Conservation (phyloP, 2,329 filamentous ascomycete genomes). For the Conoideocrella luteorostrata region DNA sequence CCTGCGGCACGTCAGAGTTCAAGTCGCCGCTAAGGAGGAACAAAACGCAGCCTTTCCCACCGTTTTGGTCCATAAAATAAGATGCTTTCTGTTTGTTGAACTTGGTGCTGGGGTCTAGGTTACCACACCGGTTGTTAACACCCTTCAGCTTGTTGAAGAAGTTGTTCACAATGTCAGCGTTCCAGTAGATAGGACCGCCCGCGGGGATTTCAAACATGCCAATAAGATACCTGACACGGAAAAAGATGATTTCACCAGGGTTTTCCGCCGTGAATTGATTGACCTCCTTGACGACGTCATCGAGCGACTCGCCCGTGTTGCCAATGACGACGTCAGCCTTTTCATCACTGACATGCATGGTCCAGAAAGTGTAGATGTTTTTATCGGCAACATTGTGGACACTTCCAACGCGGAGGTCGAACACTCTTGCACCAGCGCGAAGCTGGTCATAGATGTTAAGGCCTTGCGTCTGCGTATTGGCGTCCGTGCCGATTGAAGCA, state of each 20-base stretch:
- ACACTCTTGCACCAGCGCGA: conserved; percentile 37
- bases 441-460: conserved; percentile 39
- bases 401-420: conserved; percentile 38
- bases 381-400: conserved; percentile 14
- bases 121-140: conserved; percentile 34
- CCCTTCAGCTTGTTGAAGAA: conserved; percentile 35
- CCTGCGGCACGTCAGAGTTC: conserved; percentile 13
- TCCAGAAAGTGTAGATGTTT: conserved; percentile 27
- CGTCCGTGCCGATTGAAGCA: conserved; percentile 25
- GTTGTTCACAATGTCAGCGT: conserved; percentile 30
- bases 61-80: conserved; percentile 25
- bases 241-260: conserved; percentile 38
- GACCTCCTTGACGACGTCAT: conserved; percentile 35
- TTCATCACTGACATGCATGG: conserved; percentile 34
- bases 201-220: conserved; percentile 31
- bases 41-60: conserved; percentile 26
- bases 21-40: conserved; percentile 22
- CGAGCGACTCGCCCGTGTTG: conserved; percentile 37
- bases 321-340: conserved; percentile 31
- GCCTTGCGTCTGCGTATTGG: conserved; percentile 39
- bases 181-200: conserved; percentile 25
- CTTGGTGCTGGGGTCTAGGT: conserved; percentile 15
- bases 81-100: conserved; percentile 20
- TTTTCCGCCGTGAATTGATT: conserved; percentile 38
- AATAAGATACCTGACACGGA: conserved; percentile 36